These are phyloP conservation scores for Helenozyma baotianmanensis DNA, from an alignment of 805 yeast species.

Conservation along the genomic window DNA sequence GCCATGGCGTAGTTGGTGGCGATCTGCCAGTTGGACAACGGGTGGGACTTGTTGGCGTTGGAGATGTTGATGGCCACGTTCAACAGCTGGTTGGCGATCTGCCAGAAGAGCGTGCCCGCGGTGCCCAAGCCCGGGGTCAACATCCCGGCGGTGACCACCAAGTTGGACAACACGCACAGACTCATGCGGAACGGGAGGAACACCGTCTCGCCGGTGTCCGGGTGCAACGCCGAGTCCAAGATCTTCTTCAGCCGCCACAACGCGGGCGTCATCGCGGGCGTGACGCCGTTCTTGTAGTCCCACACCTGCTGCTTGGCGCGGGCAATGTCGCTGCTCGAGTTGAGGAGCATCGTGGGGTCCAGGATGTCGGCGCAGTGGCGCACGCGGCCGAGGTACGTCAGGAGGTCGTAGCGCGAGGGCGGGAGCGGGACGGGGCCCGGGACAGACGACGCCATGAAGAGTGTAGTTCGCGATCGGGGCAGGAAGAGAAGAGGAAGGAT, in stretches of 20 bases:
- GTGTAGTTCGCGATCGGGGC: slow-evolving; percentile 1
- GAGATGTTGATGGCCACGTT: slow-evolving; percentile 97
- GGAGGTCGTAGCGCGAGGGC: slow-evolving; percentile 70
- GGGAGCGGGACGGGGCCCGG: slow-evolving; percentile 81
- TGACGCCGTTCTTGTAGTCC: slow-evolving; percentile 68
- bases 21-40: slow-evolving; percentile 74
- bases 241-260: slow-evolving; percentile 86
- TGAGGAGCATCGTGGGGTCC: slow-evolving; percentile 85
- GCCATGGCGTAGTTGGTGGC: slow-evolving; percentile 79
- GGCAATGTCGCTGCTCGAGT: slow-evolving; percentile 58
- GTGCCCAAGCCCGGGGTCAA: slow-evolving; percentile 89
- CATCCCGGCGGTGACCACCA: slow-evolving; percentile 97
- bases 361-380: slow-evolving; percentile 90
- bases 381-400: slow-evolving; percentile 90
- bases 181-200: slow-evolving; percentile 96
- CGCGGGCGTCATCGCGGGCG: slow-evolving; percentile 64
- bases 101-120: slow-evolving; percentile 94
- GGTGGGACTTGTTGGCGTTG: slow-evolving; percentile 93
- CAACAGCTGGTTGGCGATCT: slow-evolving; percentile 91
- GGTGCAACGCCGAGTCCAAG: slow-evolving; percentile 90
- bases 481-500: background rate
- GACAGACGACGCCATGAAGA: slow-evolving; percentile 77
- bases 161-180: slow-evolving; percentile 84
- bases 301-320: slow-evolving; percentile 62
- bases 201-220: slow-evolving; percentile 94